Percentiles rank a stretch among this genome's conserved stretches.
These are phyloP conservation scores for Fusarium palustre DNA, from an alignment of 2,329 filamentous ascomycete species.

Conservation along the genomic window DNA sequence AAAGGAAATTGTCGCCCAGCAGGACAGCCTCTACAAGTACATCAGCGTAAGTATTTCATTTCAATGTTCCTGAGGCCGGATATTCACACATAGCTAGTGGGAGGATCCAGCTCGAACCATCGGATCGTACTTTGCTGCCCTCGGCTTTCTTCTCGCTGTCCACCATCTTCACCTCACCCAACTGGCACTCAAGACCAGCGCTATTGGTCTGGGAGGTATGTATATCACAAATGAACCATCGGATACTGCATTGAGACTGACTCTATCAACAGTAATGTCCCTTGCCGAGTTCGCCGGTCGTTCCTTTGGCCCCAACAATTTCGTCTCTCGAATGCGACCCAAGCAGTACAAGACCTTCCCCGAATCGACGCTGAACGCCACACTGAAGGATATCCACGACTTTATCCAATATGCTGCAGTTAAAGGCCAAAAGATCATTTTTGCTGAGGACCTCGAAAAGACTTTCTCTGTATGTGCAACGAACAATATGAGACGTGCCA, in stretches of 20 bases:
- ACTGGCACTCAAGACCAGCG: slow-evolving; percentile 20
- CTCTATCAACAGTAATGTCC: slow-evolving; percentile 9
- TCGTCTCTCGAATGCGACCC: slow-evolving; percentile 36
- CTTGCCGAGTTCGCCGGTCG: slow-evolving; percentile 34
- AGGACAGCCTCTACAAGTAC: slow-evolving; percentile 43
- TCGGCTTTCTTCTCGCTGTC: slow-evolving; percentile 27
- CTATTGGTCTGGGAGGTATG: slow-evolving; percentile 36
- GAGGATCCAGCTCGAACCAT: slow-evolving; percentile 40
- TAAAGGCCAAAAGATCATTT: slow-evolving; percentile 28
- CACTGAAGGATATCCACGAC: slow-evolving; percentile 36
- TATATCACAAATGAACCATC: accelerated
- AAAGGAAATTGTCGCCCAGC: slow-evolving; percentile 38
- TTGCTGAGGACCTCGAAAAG: slow-evolving; percentile 27
- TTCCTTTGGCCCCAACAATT: slow-evolving; percentile 31
- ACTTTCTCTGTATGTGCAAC: slow-evolving; percentile 27
- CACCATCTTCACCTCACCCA: slow-evolving; percentile 39
- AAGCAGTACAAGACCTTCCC: slow-evolving; percentile 37
- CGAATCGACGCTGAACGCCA: slow-evolving; percentile 38
- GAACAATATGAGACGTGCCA: accelerated
- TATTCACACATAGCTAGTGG: slow-evolving; percentile 19
- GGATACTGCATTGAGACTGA: neutral
- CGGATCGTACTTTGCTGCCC: slow-evolving; percentile 33
- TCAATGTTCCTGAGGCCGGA: accelerated
- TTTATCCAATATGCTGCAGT: slow-evolving; percentile 32
- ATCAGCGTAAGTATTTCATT: slow-evolving; percentile 30